Conservation (phyloP, 2,329 filamentous ascomycete species). For the Fusarium sp. region DNA sequence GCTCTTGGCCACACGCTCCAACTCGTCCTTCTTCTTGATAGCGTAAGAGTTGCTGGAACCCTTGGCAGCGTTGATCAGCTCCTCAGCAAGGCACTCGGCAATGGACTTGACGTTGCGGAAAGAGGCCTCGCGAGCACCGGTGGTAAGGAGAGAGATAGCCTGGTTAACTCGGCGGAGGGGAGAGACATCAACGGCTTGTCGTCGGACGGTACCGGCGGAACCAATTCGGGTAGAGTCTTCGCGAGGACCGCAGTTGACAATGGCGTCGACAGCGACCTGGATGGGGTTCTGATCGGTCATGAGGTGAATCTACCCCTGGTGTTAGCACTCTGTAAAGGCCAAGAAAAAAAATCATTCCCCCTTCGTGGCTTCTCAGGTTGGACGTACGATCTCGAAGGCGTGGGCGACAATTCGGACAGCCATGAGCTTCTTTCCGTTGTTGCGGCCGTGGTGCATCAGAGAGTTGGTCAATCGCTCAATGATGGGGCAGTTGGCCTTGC, state of each 20-base stretch:
- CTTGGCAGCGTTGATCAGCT: conserved; percentile 99
- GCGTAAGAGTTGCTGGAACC: conserved; percentile 99
- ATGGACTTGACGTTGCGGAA: conserved; percentile 99
- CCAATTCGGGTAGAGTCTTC: conserved; percentile 99
- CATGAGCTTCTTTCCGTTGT: conserved; percentile 99
- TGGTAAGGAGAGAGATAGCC: conserved; percentile 98
- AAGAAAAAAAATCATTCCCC: background rate
- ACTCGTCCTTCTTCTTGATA: conserved; percentile 99
- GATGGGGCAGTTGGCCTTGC: conserved; percentile 99
- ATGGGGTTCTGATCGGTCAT: conserved; percentile 99
- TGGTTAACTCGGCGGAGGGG: conserved; percentile 99
- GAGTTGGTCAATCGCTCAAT: conserved; percentile 99
- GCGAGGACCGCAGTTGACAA: conserved; percentile 99
- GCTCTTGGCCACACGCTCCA: conserved; percentile 99
- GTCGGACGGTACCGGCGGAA: conserved; percentile 98
- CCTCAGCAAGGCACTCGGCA: conserved; percentile 98
- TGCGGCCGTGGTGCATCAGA: conserved; percentile 99
- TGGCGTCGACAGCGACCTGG: conserved; percentile 98
- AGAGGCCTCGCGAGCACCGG: conserved; percentile 96
- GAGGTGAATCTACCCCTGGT: conserved; percentile 84
- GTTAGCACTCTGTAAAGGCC: conserved; percentile 42
- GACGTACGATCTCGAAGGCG: conserved; percentile 98
- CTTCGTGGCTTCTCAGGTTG: conserved; percentile 10
- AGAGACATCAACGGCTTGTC: conserved; percentile 99
- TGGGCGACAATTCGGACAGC: conserved; percentile 99